Evolutionary conservation across 129 eudicot genomes (phyloP), one percentile per base, ranked within the genome.

Genomic region (Calendula officinalis): DNA sequence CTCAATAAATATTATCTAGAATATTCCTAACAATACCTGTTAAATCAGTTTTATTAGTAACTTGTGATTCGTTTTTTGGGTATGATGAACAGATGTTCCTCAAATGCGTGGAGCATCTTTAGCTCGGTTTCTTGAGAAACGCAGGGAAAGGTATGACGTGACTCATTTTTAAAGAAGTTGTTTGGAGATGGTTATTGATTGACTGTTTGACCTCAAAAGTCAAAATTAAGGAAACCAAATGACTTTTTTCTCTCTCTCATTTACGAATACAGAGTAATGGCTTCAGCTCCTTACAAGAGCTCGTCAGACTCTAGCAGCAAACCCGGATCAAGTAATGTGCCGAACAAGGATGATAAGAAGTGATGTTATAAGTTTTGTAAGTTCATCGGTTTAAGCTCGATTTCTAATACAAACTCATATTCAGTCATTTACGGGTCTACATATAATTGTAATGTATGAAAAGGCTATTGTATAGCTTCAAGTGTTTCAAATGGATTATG

Each of bases 51-150:
- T 0, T 22, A 4, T 3, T 45, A 45, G 33, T 15, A 11, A 58
- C 5, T 40, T 41, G 13, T 12, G 10, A 8, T 14, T 47, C 7
- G 8, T 14, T 30, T 5, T 27, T 38, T 37, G 67, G 42, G 11
- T 17, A 73, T 71, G 60, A 36, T 84, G 82, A 22, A 22, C 86
- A 89, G 96, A 89, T 60, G 86, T 82, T 67, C 96, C 94, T 64
- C 96, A 89, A 62, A 82, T 84, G 50, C 85, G 94, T 13, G 84
- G 74, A 67, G 94, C 96, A 67, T 89, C 96, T 47, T 73, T 89
- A 74, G 87, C 84, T 63, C 77, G 96, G 3, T 89, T 85, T 76
- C 71, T 89, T 45, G 85, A 85, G 79, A 88, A 88, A 72, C 96
- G 96, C 49, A 88, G 81, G 70, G 96, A 88, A 71, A 88, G 96